Percentiles rank a stretch among this genome's conserved stretches.
phyloP scores from a whole-genome alignment of 1,284 basidiomycete species.

The Baeospora myosura region DNA sequence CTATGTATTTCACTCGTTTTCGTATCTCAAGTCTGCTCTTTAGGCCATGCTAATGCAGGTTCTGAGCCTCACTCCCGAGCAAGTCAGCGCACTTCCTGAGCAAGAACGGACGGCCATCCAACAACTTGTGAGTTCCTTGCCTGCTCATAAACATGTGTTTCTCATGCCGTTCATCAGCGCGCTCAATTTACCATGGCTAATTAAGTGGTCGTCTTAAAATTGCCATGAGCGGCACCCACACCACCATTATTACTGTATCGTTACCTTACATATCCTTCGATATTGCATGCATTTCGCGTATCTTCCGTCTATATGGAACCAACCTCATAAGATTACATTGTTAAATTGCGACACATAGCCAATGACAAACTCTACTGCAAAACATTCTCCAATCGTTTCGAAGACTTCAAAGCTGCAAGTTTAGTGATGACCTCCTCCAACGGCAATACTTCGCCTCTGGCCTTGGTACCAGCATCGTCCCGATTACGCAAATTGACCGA shows the following conservation, averaged over 20 bases:
- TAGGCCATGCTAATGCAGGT: slow-evolving; percentile 76
- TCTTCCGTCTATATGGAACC: too few relatives aligned
- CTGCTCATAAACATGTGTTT: neutral
- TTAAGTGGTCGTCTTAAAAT: too few relatives aligned
- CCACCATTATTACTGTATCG: too few relatives aligned
- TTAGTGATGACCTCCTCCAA: slow-evolving; percentile 62
- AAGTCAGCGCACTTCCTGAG: slow-evolving; percentile 80
- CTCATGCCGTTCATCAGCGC: neutral
- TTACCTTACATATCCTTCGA: too few relatives aligned
- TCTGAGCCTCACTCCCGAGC: slow-evolving; percentile 75
- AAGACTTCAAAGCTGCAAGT: slow-evolving; percentile 57
- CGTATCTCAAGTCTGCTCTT: neutral
- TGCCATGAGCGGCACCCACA: too few relatives aligned
- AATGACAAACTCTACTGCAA: too few relatives aligned
- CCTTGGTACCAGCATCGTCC: slow-evolving; percentile 83
- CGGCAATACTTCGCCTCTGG: slow-evolving; percentile 59
- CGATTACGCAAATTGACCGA: slow-evolving; percentile 95
- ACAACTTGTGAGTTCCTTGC: slow-evolving; percentile 56
- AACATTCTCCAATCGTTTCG: slow-evolving; percentile 22
- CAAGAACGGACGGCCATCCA: slow-evolving; percentile 79
- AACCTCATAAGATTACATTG: too few relatives aligned
- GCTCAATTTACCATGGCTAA: too few relatives aligned
- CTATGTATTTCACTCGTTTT: neutral
- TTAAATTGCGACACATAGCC: too few relatives aligned
- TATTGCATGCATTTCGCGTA: too few relatives aligned